Conservation (phyloP, 208 protist genomes). For the Vickermania spadyakhi region DNA sequence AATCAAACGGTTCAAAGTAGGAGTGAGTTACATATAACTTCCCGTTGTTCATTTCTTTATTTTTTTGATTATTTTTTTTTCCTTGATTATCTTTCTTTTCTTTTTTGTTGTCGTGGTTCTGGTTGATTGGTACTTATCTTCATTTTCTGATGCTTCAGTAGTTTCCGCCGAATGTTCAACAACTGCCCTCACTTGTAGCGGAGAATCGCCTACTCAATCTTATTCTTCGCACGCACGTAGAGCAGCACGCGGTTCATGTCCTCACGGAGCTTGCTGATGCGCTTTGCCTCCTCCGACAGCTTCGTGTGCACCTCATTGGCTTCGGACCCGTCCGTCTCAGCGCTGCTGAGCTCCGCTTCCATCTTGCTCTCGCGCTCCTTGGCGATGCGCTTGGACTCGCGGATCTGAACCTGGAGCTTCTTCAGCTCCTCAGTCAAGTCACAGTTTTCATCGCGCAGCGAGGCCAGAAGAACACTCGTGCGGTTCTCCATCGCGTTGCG, state of each 20-base stretch:
- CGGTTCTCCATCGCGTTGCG: slow-evolving; percentile 35
- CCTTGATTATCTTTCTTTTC: slow-evolving; percentile 6
- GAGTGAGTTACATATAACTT: too few species aligned
- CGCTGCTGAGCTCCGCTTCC: slow-evolving; percentile 31
- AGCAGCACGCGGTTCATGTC: slow-evolving; percentile 73
- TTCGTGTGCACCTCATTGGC: slow-evolving; percentile 44
- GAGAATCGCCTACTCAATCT: neutral
- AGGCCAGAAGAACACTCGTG: slow-evolving; percentile 28
- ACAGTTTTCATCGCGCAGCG: slow-evolving; percentile 34
- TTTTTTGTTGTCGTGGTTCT: slow-evolving; percentile 8
- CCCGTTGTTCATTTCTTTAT: slow-evolving; percentile 6
- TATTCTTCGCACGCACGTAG: slow-evolving; percentile 62
- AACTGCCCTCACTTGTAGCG: too few species aligned
- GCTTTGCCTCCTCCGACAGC: slow-evolving; percentile 48
- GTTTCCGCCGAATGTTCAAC: too few species aligned
- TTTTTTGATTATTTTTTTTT: slow-evolving; percentile 10
- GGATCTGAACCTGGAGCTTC: slow-evolving; percentile 46
- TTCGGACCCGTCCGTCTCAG: slow-evolving; percentile 43
- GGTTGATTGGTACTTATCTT: slow-evolving; percentile 9
- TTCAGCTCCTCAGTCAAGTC: slow-evolving; percentile 68
- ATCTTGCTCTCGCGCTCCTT: slow-evolving; percentile 26
- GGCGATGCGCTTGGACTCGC: slow-evolving; percentile 30
- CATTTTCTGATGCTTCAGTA: slow-evolving; percentile 11
- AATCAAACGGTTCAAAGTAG: too few species aligned
- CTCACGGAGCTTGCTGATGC: slow-evolving; percentile 55